Base-by-base conservation (phyloP, 2,329 filamentous ascomycete species). In the Didymella lethalis region DNA sequence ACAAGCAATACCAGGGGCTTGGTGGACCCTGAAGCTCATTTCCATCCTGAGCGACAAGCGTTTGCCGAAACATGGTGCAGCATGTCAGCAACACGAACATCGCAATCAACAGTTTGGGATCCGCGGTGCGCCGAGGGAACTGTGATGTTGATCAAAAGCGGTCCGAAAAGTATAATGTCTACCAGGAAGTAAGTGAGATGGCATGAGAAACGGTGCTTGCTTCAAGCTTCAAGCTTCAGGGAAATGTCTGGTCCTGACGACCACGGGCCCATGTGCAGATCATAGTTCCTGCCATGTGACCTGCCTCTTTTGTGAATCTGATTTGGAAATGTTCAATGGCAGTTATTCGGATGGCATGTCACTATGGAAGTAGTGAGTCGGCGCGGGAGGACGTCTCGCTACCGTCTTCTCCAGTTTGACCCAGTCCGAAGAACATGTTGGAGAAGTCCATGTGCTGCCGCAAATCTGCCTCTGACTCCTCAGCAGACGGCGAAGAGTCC, bases 11-110 rank as follows among this genome's bases (percentile, higher is more conserved):
- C 25, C 25, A 44, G 41, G 41, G 41, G 65, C 67, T 69, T 71
- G 55, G 50, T 50, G 18, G 61, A 66, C 59, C 66, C 66, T 65
- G 61, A 59, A 56, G 43, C 54, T 57, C 41, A 43, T 61, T 57
- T 46, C 29, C 40, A 31, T 36, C n/a, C 18, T 54, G 28, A 48
- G 49, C 34, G 16, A 49, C 41, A 10, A 47, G 28, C 7, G 20
- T 48, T 44, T 28, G 38, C 36, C 25, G 47, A 32, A 7, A 25
- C 16, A 20, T n/a, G 4, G n/a, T 40, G n/a, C 18, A 16, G 23
- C 23, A 23, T 23, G 23, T 23, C 23, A 23, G 23, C 25, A 34
- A 34, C 23, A 46, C 20, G 50, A 54, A 47, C 29, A 59, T 58
- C 49, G 25, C 49, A 54, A 59, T 46, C 10, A 41, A n/a, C 25